Evolutionary conservation across 2,329 filamentous ascomycete species (phyloP).

Genomic region (Penicillium digitatum): DNA sequence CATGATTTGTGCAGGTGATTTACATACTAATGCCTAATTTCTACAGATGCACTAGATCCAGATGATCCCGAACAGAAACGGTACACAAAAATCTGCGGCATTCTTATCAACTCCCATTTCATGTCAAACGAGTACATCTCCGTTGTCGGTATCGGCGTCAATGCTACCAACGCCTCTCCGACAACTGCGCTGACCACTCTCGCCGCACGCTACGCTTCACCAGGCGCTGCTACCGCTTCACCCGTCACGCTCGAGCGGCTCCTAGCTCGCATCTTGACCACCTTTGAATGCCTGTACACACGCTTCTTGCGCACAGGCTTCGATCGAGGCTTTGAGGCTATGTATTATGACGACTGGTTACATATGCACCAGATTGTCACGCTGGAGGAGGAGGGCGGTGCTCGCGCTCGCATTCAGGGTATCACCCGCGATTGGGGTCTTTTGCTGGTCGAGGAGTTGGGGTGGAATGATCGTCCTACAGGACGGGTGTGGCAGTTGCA

Average conservation of each 20-base stretch:
- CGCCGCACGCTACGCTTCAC: slow-evolving; percentile 46
- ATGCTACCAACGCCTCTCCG: slow-evolving; percentile 75
- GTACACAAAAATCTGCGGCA: slow-evolving; percentile 89
- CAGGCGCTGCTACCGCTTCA: slow-evolving; percentile 54
- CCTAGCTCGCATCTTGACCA: slow-evolving; percentile 72
- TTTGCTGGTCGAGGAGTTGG: slow-evolving; percentile 77
- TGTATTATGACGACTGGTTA: slow-evolving; percentile 81
- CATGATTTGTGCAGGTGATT: too few relatives aligned
- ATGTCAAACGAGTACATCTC: slow-evolving; percentile 73
- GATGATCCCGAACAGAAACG: slow-evolving; percentile 45
- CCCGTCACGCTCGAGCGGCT: slow-evolving; percentile 72
- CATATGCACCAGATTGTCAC: slow-evolving; percentile 72
- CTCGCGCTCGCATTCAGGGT: slow-evolving; percentile 71
- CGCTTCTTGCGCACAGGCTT: slow-evolving; percentile 75
- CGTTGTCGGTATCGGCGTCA: slow-evolving; percentile 81
- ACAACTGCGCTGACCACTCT: slow-evolving; percentile 82
- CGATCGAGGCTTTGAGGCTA: slow-evolving; percentile 63
- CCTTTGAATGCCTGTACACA: slow-evolving; percentile 70
- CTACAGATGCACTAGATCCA: slow-evolving; percentile 62
- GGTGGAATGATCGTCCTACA: slow-evolving; percentile 65
- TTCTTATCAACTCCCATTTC: slow-evolving; percentile 86
- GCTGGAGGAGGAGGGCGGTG: slow-evolving; percentile 74
- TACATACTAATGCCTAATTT: slow-evolving; percentile 1
- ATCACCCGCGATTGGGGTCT: slow-evolving; percentile 92
- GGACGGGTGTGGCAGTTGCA: slow-evolving; percentile 79